These are phyloP conservation scores for Populus euphratica DNA, from an alignment of 345 rosid genomes.

Conservation along the genomic window DNA sequence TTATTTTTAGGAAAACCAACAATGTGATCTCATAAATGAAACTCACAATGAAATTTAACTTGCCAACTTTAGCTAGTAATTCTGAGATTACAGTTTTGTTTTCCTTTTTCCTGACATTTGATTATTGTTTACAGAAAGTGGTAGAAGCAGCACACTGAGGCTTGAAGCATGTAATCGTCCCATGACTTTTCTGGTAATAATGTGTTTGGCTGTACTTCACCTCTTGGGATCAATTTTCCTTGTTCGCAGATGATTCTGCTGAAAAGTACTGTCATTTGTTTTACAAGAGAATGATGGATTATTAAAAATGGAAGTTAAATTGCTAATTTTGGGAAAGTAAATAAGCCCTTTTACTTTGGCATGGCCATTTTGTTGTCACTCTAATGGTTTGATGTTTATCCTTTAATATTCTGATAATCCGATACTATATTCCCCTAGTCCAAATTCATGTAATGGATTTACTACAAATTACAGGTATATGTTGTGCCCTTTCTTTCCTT, in stretches of 20 bases:
- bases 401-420: conserved; percentile 11
- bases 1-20: not conserved
- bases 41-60: not conserved
- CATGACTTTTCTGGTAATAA: conserved; percentile 26
- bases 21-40: not conserved
- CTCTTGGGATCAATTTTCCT: conserved; percentile 3
- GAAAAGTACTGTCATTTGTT: not conserved
- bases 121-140: conserved; percentile 34
- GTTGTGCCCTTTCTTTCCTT: not conserved
- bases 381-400: conserved; percentile 1
- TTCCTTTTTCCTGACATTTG: conserved; percentile 15
- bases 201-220: conserved; percentile 7
- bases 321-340: conserved; percentile 6
- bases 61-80: not conserved
- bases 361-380: not conserved
- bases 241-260: conserved; percentile 22
- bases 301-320: conserved; percentile 8
- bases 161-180: conserved; percentile 6
- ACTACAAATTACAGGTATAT: not conserved
- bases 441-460: not conserved
- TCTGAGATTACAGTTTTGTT: not conserved
- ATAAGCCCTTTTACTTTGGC: conserved; percentile 7
- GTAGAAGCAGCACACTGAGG: conserved; percentile 43
- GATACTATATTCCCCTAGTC: conserved; percentile 2
- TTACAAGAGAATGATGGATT: conserved; percentile 3